Evolutionary conservation across 352 stramenopile species (phyloP).

Genomic region (Hyaloperonospora brassicae): DNA sequence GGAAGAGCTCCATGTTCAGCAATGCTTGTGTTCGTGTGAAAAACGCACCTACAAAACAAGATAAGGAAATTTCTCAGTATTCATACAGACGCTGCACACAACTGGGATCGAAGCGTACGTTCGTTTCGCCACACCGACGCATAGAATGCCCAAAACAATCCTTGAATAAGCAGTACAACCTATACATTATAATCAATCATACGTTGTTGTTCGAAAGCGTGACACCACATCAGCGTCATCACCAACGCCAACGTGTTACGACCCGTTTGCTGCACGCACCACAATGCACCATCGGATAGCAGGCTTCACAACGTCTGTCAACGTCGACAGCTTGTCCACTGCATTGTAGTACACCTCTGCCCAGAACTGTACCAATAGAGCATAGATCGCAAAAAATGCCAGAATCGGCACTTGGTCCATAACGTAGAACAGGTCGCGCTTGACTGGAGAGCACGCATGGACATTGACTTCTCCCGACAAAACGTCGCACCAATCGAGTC

Average conservation of each 20-base stretch:
- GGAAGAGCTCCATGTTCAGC: slow-evolving; percentile 76
- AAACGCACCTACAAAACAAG: slow-evolving; percentile 44
- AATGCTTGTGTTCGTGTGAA: slow-evolving; percentile 73
- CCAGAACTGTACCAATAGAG: slow-evolving; percentile 82
- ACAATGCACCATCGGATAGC: slow-evolving; percentile 52
- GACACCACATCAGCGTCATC: slow-evolving; percentile 2
- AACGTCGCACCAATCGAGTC: slow-evolving; percentile 75
- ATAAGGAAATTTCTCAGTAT: background rate
- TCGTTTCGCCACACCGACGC: slow-evolving; percentile 63
- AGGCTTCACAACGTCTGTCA: slow-evolving; percentile 63
- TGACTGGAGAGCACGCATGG: slow-evolving; percentile 42
- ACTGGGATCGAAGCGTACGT: slow-evolving; percentile 30
- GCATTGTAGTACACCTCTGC: slow-evolving; percentile 87
- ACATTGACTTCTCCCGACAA: slow-evolving; percentile 55
- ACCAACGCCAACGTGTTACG: background rate
- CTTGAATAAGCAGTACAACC: slow-evolving; percentile 52
- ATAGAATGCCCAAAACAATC: slow-evolving; percentile 73
- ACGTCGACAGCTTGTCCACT: slow-evolving; percentile 56
- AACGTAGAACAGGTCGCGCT: slow-evolving; percentile 83
- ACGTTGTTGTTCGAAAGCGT: too few relatives aligned
- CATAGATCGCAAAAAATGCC: slow-evolving; percentile 75
- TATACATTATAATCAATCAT: slow-evolving; percentile 15
- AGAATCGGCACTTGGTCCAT: slow-evolving; percentile 78
- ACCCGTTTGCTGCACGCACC: slow-evolving; percentile 21
- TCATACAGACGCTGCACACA: background rate